Percentiles rank a stretch among this genome's conserved stretches.
phyloP scores from a whole-genome alignment of 2,329 filamentous ascomycete species.

The Phaeomoniella chlamydospora region DNA sequence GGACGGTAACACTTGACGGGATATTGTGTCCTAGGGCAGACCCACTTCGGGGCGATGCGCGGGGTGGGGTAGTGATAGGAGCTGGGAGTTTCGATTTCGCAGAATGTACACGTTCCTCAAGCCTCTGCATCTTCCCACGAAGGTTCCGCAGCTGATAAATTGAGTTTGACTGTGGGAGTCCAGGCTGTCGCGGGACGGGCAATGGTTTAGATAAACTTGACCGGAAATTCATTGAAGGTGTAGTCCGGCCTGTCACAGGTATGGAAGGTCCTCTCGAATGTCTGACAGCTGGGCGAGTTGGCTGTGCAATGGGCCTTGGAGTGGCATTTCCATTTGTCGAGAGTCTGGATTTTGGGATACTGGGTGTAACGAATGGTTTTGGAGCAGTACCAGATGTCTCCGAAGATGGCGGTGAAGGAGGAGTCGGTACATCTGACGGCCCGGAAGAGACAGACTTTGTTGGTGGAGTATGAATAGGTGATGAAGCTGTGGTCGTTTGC shows the following conservation, averaged over 20 bases:
- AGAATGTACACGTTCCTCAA: constrained; percentile 85
- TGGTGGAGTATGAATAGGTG: constrained; percentile 78
- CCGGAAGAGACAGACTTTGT: constrained; percentile 50
- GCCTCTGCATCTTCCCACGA: constrained; percentile 91
- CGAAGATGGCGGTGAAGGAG: constrained; percentile 86
- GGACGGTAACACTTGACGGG: constrained; percentile 42
- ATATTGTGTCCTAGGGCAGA: constrained; percentile 33
- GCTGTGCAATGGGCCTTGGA: constrained; percentile 37
- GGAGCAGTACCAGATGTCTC: constrained; percentile 56
- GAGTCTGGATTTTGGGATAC: constrained; percentile 24
- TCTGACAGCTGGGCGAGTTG: constrained; percentile 21
- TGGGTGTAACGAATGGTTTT: constrained; percentile 39
- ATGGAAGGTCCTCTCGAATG: constrained; percentile 47
- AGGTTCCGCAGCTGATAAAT: constrained; percentile 85
- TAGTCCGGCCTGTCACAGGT: constrained; percentile 32
- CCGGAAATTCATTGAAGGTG: constrained; percentile 26
- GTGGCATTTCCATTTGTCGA: constrained; percentile 34
- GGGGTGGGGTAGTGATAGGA: constrained; percentile 62
- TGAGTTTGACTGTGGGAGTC: constrained; percentile 50
- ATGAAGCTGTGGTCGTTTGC: constrained; percentile 71
- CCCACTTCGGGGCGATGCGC: constrained; percentile 56
- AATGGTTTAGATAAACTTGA: constrained; percentile 15
- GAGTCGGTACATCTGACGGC: constrained; percentile 57
- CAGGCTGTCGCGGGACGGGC: constrained; percentile 11
- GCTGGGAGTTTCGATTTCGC: constrained; percentile 84